Evolutionary conservation across 2,329 filamentous ascomycete species (phyloP), one percentile per base, ranked within the genome.

Genomic region (Fusarium sp.): DNA sequence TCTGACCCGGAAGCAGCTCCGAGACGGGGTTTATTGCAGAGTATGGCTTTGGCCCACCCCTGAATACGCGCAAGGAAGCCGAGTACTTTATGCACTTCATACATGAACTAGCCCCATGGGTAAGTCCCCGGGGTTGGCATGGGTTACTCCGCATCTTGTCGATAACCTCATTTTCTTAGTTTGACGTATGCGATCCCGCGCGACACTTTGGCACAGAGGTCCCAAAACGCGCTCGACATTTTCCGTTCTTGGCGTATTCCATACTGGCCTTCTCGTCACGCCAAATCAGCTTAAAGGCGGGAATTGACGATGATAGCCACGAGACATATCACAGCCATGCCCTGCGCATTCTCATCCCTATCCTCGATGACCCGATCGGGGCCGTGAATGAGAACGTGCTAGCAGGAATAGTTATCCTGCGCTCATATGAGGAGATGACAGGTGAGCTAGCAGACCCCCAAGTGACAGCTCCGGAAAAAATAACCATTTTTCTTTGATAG

Each of bases 261-360:
- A 73, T 77, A 4, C 65, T 77, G 8, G 74, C 75, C 1, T 74
- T 73, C 31, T 73, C 75, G 6, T 73, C 75, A 2, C 68, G 74
- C 9, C 74, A 76, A 10, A 39, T 73, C 1, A 66, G 65, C 39
- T 43, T 61, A 28, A 67, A 62, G 37, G 63, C 65, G 7, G 70
- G 66, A 6, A 27, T 63, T 1, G 40, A 72, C 6, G 66, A 74
- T 6, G 78, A 79, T 41, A 78, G 78, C 4, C 79, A 81, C 5
- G 76, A 81, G 1, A 71, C 78, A 16, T 84, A 84, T 60, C 82
- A 84, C 62, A 81, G 78, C 53, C 75, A 80, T 61, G 83, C 82
- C 31, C 77, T 83, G 15, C 76, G 78, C 16, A 77, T 82, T 50
- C 75, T 84, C 3, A 77, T 84, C 6, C 76, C 78, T 10, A 73